Percentiles rank a stretch among this genome's conserved stretches.
These are phyloP conservation scores for Backusella westeae DNA, from an alignment of 192 early-diverging fungal species.

Conservation along the genomic window DNA sequence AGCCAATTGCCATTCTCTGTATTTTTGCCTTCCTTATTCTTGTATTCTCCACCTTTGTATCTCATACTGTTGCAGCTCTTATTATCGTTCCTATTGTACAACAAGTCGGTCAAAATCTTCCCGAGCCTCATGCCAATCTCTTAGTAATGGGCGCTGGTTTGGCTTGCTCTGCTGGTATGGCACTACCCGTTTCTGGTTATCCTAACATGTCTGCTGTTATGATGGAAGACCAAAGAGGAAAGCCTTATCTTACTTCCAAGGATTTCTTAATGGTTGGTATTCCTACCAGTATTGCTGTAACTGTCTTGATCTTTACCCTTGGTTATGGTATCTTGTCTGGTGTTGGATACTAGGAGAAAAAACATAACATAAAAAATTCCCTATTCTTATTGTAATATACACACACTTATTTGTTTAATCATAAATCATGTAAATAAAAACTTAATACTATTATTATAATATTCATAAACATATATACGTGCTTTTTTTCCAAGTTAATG, in stretches of 20 bases:
- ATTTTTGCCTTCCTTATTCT: slow-evolving; percentile 63
- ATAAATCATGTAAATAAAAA: background rate
- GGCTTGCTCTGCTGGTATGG: slow-evolving; percentile 38
- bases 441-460: background rate
- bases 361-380: slow-evolving; percentile 18
- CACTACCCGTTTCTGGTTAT: slow-evolving; percentile 71
- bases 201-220: slow-evolving; percentile 80
- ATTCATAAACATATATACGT: background rate
- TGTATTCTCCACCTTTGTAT: slow-evolving; percentile 73
- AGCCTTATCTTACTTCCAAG: slow-evolving; percentile 57
- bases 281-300: slow-evolving; percentile 53
- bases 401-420: background rate
- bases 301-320: slow-evolving; percentile 52
- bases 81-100: slow-evolving; percentile 76
- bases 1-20: slow-evolving; percentile 53
- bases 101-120: slow-evolving; percentile 62
- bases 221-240: slow-evolving; percentile 63
- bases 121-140: slow-evolving; percentile 63
- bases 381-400: slow-evolving; percentile 13
- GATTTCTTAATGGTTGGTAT: slow-evolving; percentile 72
- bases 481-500: background rate
- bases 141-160: slow-evolving; percentile 71
- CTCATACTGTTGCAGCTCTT: slow-evolving; percentile 76
- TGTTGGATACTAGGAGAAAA: slow-evolving; percentile 26
- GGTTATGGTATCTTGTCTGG: slow-evolving; percentile 62